Base-by-base conservation (phyloP, 192 early-diverging fungal species). In the Lunasporangiospora selenospora region DNA sequence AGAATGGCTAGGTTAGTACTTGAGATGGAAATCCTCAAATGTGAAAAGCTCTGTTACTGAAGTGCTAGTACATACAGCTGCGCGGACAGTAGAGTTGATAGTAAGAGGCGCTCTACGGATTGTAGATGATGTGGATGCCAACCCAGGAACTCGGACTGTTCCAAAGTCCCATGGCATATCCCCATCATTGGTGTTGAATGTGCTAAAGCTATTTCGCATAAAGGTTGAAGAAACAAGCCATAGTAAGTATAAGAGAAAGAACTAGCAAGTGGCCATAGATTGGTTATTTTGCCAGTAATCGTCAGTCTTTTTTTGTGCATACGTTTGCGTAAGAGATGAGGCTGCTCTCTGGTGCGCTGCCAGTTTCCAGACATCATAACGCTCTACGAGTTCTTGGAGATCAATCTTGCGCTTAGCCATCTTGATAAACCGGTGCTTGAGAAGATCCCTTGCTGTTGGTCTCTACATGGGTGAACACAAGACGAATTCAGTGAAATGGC, bases 381-480 rank as follows among this genome's bases (percentile, higher is more conserved):
- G 78, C 67, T 93, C 89, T 46, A 94, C 88, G 16, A 98, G 77
- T 29, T 96, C 94, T 26, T 89, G 90, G 53, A 98, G 75, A 54
- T 90, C 88, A 4, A 86, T 81, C 3, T 90, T 89, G 42, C 91
- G 91, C 66, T 91, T 92, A 4, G 92, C 90, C 43, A 83, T 87
- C 43, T 88, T 86, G 30, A 98, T 91, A 58, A 98, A 98, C 51
- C 87, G 83, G 79, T 98, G 96, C 69, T 92, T 89, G 49, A 98
- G 81, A 39, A 98, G 73, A 63, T 97, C 93, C 58, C 89, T 89
- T 23, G 96, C 96, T 3, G 91, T 89, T 0, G 95, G 95, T 45
- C 96, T 82, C 90, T 94, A 57, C 9, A 54, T 23, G 9, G 6
- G 9, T 1, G 34, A n/a, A n/a, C n/a, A n/a, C n/a, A n/a, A n/a